Base-by-base conservation (phyloP, 1,284 basidiomycete genomes). In the Naganishia liquefaciens region DNA sequence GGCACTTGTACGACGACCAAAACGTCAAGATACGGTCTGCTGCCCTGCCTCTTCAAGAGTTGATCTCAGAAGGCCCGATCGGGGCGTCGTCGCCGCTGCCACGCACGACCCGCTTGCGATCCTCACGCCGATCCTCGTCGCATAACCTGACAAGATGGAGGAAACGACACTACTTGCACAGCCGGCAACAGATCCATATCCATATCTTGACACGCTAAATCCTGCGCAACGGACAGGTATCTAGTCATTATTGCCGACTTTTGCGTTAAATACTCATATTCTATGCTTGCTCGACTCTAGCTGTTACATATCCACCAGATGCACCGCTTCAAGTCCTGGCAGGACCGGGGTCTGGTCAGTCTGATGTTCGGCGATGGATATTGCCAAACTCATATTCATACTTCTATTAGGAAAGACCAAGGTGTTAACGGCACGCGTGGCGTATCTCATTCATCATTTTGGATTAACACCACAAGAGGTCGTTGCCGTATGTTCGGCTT, bases 371-470 rank as follows among this genome's bases (percentile, higher is more conserved):
- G 25, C 13, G 0, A 85, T 83, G 73, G 83, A 10, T 11, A 21
- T 10, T 50, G 25, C 33, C 25, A 3, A 37, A 40, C 5, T 19
- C 4, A 4, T 28, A 19, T 5, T 10, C 13, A 37, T 4, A 37
- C 1, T 30, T 21, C 25, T 6, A 11, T 37, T 66, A 75, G 79
- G 79, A 37, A 83, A 83, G 70, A 81, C 80, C 0, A 73, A 87
- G 78, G 88, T 90, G n/a, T 77, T 94, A 23, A 93, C 89, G 2
- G 86, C 86, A 43, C 83, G 91, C 17, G 89, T 93, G 42, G 90
- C 88, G 0, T 83, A 91, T 73, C 81, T 94, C 23, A 85, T 92
- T 42, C 78, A 85, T 25, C 77, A 83, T 49, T 85, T 88, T 72
- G 73, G 73, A 13, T 76, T 87, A 28, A 75, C 80, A 11, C 85